Evolutionary conservation across 148 eudicot genomes (phyloP), one percentile per base, ranked within the genome.

Genomic region (Pouteria glomerata): DNA sequence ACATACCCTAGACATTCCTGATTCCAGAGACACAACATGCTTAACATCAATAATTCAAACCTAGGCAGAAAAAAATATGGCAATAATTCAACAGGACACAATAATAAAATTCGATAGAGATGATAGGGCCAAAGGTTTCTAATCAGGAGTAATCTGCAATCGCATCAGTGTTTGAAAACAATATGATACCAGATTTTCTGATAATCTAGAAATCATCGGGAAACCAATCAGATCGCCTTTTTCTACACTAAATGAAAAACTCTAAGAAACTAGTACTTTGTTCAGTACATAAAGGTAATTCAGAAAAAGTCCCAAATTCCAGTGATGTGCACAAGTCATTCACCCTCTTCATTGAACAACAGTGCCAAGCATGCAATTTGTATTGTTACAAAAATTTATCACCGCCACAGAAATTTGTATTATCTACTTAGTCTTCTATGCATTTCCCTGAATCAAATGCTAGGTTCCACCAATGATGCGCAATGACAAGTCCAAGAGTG

Each of bases 1-100:
- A 87, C 68, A 63, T 88, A 90, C 21, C 98, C 98, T 85, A 93
- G 79, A 6, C 82, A 79, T 71, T 93, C 98, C 98, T 93, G 85
- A 41, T 71, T 67, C 67, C 11, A 62, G 19, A 66, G 37, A 26
- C 35, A 56, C 8, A 55, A 53, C 1, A 50, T 2, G 16, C 2
- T n/a, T n/a, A n/a, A 59, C n/a, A 53, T 71, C 30, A 29, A 71
- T 59, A 19, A 70, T 19, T 55, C 30, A 7, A 69, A 53, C 30
- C 23, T 41, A 58, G 10, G 29, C 12, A 57, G 34, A 18, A 70
- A 52, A 24, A 52, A n/a, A n/a, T 45, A 68, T 1, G 3, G 15
- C 3, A 66, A 50, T 31, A 29, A 67, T 7, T n/a, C 19, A 53
- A 66, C 15, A 16, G 13, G 7, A 19, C 16, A n/a, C n/a, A n/a